Conservation (phyloP, 192 early-diverging fungal species). For the Spizellomyces punctatus region DNA sequence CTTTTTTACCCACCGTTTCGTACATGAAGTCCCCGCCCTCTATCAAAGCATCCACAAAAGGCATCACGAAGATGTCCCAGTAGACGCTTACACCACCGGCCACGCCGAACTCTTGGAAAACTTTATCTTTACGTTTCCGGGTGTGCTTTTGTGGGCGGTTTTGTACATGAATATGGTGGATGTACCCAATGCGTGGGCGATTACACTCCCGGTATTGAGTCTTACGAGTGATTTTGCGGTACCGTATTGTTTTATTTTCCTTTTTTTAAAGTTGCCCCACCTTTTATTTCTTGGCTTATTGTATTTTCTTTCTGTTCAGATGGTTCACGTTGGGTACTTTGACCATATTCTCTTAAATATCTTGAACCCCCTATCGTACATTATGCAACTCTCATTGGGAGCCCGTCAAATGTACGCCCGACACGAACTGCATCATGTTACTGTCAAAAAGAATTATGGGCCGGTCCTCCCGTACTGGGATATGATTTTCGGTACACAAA, state of each 20-base stretch:
- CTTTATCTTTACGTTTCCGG: too few relatives aligned
- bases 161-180: background rate
- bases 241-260: too few relatives aligned
- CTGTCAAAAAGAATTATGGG: background rate
- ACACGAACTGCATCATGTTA: background rate
- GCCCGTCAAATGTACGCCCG: background rate
- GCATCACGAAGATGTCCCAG: slow-evolving; percentile 5
- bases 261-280: background rate
- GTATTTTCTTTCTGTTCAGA: background rate
- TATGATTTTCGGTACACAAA: background rate
- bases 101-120: slow-evolving; percentile 1
- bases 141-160: background rate
- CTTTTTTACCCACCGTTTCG: background rate
- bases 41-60: slow-evolving; percentile 9
- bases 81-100: background rate
- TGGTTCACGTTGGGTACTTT: background rate
- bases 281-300: background rate
- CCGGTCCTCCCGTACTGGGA: background rate
- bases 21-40: slow-evolving; percentile 3
- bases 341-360: background rate
- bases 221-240: background rate
- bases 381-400: too few relatives aligned
- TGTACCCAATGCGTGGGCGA: background rate
- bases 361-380: background rate
- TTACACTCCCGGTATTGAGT: background rate